phyloP scores from a whole-genome alignment of 2,329 filamentous ascomycete genomes.

The Alternaria gaisen region DNA sequence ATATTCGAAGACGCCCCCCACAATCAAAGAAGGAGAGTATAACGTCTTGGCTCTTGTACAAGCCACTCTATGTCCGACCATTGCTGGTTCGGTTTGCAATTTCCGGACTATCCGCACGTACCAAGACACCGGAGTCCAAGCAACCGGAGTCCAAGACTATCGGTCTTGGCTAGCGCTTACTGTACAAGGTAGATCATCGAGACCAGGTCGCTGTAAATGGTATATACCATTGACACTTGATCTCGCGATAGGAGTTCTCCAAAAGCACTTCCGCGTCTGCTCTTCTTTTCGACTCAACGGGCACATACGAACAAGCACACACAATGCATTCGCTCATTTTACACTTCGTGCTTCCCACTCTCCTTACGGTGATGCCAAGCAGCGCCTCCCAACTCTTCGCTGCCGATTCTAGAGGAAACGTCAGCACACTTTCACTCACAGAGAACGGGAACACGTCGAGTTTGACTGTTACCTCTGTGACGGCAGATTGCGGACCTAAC shows the following conservation, averaged over 20 bases:
- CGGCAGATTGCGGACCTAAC: constrained; percentile 16
- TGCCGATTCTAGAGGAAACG: constrained; percentile 22
- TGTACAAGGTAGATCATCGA: not conserved
- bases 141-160: not conserved
- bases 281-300: not conserved
- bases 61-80: not conserved
- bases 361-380: not conserved
- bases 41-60: not conserved
- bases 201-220: not conserved
- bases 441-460: constrained; percentile 5
- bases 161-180: not conserved
- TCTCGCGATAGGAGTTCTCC: not conserved
- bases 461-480: constrained; percentile 17
- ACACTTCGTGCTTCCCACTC: not conserved
- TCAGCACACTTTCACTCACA: constrained; percentile 20
- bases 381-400: constrained; percentile 21
- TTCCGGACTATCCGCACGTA: not conserved
- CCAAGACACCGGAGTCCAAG: not conserved
- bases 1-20: not conserved
- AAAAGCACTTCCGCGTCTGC: not conserved
- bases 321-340: constrained; percentile 5
- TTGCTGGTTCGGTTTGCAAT: not conserved
- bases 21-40: not conserved
- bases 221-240: not conserved
- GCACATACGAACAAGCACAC: not conserved